Evolutionary conservation across 2,329 filamentous ascomycete genomes (phyloP).

Genomic region (Fusarium secorum): DNA sequence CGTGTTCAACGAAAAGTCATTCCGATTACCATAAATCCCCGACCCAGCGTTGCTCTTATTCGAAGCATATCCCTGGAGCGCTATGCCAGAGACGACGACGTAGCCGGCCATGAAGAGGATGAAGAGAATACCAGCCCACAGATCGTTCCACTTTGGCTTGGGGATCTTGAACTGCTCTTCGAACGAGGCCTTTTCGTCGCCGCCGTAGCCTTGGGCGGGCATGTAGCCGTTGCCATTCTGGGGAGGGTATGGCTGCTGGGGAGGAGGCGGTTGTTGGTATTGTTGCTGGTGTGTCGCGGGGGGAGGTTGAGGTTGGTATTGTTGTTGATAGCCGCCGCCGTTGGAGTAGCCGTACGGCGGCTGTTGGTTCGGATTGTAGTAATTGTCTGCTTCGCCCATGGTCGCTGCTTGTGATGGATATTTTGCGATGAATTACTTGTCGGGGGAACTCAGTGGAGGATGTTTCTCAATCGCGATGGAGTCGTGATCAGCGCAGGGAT

Average conservation of each 20-base stretch:
- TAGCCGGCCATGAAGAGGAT: slow-evolving; percentile 77
- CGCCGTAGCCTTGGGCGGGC: slow-evolving; percentile 48
- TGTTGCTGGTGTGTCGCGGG: slow-evolving; percentile 31
- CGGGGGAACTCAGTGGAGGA: not conserved
- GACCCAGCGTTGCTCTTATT: slow-evolving; percentile 70
- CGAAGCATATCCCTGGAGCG: slow-evolving; percentile 75
- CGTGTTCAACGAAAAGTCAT: slow-evolving; percentile 74
- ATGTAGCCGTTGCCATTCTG: slow-evolving; percentile 46
- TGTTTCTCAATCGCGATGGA: slow-evolving; percentile 1
- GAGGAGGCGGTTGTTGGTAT: slow-evolving; percentile 35
- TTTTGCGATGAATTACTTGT: not conserved
- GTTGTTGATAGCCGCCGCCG: slow-evolving; percentile 33
- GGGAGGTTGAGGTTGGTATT: slow-evolving; percentile 40
- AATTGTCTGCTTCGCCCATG: slow-evolving; percentile 49
- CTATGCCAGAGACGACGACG: slow-evolving; percentile 76
- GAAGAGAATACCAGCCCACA: slow-evolving; percentile 86
- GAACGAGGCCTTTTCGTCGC: slow-evolving; percentile 65
- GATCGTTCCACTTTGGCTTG: slow-evolving; percentile 86
- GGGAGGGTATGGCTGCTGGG: slow-evolving; percentile 39
- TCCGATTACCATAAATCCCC: slow-evolving; percentile 75
- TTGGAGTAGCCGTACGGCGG: slow-evolving; percentile 32
- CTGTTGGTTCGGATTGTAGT: slow-evolving; percentile 41
- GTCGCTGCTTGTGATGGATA: slow-evolving; percentile 8
- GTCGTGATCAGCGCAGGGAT: slow-evolving; percentile 31
- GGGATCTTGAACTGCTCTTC: slow-evolving; percentile 84